Base-by-base conservation (phyloP, 345 rosid species). In the Hypericum perforatum region DNA sequence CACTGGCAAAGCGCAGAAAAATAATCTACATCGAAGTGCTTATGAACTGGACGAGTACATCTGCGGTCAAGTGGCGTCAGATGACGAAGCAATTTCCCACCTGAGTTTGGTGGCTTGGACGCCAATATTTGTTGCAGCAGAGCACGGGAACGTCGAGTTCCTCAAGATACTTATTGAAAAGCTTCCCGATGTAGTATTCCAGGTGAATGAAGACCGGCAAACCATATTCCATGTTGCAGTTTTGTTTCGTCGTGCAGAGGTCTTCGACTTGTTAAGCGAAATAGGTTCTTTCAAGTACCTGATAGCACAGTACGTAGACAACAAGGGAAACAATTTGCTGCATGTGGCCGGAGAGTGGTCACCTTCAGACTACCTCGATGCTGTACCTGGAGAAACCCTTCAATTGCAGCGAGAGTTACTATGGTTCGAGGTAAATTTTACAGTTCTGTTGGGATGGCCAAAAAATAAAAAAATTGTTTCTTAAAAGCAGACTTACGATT, bases 171-270 rank as follows among this genome's bases (percentile, higher is more conserved):
- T 75, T 6, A 53, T 68, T 8, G 12, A 7, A 4, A 11, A 50
- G 16, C 56, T 63, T 58, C 77, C 77, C 38, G 73, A 66, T 22
- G 43, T 76, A 16, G 48, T 72, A 12, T 72, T 74, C 68, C 63
- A 43, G 53, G 69, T 66, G 7, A 70, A 72, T 41, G 57, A 72
- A 43, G 53, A 69, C 37, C 58, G 53, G 37, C 49, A 61, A 37
- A 66, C 62, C 57, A 69, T 69, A 45, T 69, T 69, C 51, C 68
- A 54, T 10, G n/a, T 54, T 3, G 61, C 68, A 14, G 48, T 63
- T 7, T 2, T 11, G 43, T 5, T 58, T 5, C 64, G 68, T 38
- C 58, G 56, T 0, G 60, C 54, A 45, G 47, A 50, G 14, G 55
- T 59, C 47, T 69, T 69, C 49, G 39, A 22, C 7, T 43, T 69